Base-by-base conservation (phyloP, 2,329 filamentous ascomycete genomes). In the Fusarium sp. region DNA sequence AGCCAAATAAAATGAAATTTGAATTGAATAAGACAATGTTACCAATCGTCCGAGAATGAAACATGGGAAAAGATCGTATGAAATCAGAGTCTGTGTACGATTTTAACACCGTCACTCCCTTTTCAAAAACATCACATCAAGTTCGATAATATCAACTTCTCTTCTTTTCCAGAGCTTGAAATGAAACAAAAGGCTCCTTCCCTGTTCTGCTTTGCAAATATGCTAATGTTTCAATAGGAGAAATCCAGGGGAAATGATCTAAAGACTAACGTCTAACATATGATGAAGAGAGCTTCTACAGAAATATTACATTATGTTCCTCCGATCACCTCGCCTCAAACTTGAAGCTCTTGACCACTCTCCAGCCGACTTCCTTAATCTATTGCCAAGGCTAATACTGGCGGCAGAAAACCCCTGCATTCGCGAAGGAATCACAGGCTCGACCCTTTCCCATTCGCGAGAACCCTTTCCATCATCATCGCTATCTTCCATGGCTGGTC, bases 331-430 rank as follows among this genome's bases (percentile, higher is more conserved):
- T 62, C 78, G 80, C 57, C 80, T 79, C 58, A 83, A 47, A 63
- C 81, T 83, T 20, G 83, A 80, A 24, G 82, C 79, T 52, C 84
- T 81, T 14, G 83, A 83, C 82, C 83, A 85, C 10, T 81, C 78
- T 2, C 82, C 83, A 2, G 84, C 82, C 27, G 83, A 83, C 68
- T 83, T 86, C 74, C 83, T 85, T 24, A 88, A 74, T 72, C 86
- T 80, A 38, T 64, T 75, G 8, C 85, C 85, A 42, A 88, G 77
- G 55, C 84, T 87, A 71, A 88, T 77, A 56, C 81, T 79, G 12
- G 86, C 84, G 22, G 78, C 74, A 12, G 76, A 77, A 56, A 75
- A 61, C n/a, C 66, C 66, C 52, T 74, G 56, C 59, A 71, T 58
- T 42, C 75, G 60, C 52, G 76, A 54, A 6, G 75, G 75, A 24